Percentiles rank a stretch among this genome's conserved stretches.
Conservation (phyloP, 2,329 filamentous ascomycete genomes). For the Fusarium pseudoanthophilum region DNA sequence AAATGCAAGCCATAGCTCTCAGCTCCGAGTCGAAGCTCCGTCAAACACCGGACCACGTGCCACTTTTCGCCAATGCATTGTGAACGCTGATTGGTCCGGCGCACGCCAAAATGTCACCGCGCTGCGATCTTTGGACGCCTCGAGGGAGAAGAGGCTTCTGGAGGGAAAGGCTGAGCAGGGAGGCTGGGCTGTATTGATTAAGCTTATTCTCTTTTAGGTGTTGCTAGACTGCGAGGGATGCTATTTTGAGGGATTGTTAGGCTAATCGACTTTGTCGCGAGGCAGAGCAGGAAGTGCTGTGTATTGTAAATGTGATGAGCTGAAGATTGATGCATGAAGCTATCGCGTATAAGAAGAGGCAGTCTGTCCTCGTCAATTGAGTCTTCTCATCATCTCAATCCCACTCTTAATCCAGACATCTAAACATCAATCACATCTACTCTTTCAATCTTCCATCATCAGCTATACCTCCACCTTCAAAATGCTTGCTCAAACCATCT, state of each 20-base stretch:
- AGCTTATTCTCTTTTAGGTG: background rate
- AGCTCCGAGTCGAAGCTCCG: background rate
- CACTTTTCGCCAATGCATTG: background rate
- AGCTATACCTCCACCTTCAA: background rate
- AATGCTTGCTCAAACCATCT: background rate
- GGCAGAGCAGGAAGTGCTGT: background rate
- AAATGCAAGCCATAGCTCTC: constrained; percentile 1
- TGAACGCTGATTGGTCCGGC: background rate
- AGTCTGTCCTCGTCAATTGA: background rate
- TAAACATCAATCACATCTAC: background rate
- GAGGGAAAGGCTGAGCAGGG: background rate
- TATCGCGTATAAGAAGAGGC: background rate
- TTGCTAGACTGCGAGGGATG: background rate
- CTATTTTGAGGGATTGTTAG: background rate
- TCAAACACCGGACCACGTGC: background rate
- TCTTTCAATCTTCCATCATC: background rate
- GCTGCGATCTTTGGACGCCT: background rate
- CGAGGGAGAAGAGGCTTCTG: background rate
- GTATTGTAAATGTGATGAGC: background rate
- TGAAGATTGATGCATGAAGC: background rate
- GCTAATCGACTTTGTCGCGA: background rate
- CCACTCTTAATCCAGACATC: background rate
- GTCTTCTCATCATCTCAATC: background rate
- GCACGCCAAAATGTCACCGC: background rate
- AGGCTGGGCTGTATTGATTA: background rate